Evolutionary conservation across 306 rosid genomes (phyloP).

Genomic region (Quercus suber): DNA sequence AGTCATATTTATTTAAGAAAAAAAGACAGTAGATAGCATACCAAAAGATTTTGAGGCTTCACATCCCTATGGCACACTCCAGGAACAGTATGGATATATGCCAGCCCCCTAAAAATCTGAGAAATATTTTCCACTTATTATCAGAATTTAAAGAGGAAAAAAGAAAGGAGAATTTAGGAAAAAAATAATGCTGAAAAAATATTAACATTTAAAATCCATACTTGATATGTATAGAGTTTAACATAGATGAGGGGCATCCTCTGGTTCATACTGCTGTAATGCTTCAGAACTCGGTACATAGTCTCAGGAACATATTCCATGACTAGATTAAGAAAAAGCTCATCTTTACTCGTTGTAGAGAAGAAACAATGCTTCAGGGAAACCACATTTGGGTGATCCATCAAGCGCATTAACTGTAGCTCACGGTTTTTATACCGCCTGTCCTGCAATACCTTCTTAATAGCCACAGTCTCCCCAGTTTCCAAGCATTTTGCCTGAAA

Average conservation of each 20-base stretch:
- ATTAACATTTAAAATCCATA: conserved; percentile 30
- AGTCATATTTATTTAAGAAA: not conserved
- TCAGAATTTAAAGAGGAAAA: conserved; percentile 8
- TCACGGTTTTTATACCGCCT: conserved; percentile 89
- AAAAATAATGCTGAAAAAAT: not conserved
- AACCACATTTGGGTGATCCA: conserved; percentile 92
- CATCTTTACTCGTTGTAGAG: conserved; percentile 82
- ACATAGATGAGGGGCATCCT: conserved; percentile 92
- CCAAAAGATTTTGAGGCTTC: conserved; percentile 95
- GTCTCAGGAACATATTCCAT: conserved; percentile 97
- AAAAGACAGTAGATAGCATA: conserved; percentile 26
- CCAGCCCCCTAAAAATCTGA: conserved; percentile 89
- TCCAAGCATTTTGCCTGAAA: conserved; percentile 98
- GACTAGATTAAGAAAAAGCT: conserved; percentile 83
- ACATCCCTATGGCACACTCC: conserved; percentile 93
- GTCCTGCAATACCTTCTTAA: conserved; percentile 93
- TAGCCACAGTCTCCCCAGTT: conserved; percentile 82
- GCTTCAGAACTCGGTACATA: conserved; percentile 74
- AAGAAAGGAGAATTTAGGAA: not conserved
- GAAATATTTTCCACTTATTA: conserved; percentile 19
- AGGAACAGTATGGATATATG: conserved; percentile 89
- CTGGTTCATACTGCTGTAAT: conserved; percentile 73
- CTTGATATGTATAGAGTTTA: conserved; percentile 91
- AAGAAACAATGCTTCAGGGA: conserved; percentile 84
- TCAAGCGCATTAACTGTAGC: conserved; percentile 88